These are phyloP conservation scores for Hagleromyces aurorensis DNA, from an alignment of 805 yeast genomes.

Conservation along the genomic window DNA sequence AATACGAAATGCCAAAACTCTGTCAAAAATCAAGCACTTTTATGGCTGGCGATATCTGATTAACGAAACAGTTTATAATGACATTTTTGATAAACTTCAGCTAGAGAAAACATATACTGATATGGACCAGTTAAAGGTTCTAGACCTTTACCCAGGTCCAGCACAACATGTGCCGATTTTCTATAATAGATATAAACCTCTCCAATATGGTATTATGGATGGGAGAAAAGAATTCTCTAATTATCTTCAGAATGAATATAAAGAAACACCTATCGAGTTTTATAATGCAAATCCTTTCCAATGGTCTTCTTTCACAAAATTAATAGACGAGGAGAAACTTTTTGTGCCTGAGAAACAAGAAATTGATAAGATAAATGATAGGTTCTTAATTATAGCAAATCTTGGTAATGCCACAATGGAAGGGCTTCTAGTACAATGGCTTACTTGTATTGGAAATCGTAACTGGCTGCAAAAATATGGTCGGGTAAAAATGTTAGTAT, in stretches of 20 bases:
- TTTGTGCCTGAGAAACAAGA: constrained; percentile 34
- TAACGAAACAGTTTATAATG: constrained; percentile 18
- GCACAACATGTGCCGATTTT: constrained; percentile 56
- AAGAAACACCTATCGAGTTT: constrained; percentile 26
- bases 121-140: constrained; percentile 37
- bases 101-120: constrained; percentile 32
- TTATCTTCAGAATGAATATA: constrained; percentile 7
- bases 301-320: constrained; percentile 52
- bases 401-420: constrained; percentile 50
- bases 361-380: constrained; percentile 41
- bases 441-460: constrained; percentile 54
- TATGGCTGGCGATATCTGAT: constrained; percentile 20
- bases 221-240: constrained; percentile 25
- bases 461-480: constrained; percentile 75
- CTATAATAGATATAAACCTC: constrained; percentile 53
- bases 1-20: constrained; percentile 6
- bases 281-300: constrained; percentile 47
- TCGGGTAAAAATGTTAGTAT: constrained; percentile 63
- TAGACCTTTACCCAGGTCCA: constrained; percentile 55
- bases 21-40: constrained; percentile 14
- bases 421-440: constrained; percentile 66
- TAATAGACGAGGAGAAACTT: constrained; percentile 40
- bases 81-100: constrained; percentile 42
- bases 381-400: constrained; percentile 52
- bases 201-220: constrained; percentile 57